These are phyloP conservation scores for Globisporangium apiculatum DNA, from an alignment of 352 stramenopile genomes.

Conservation along the genomic window DNA sequence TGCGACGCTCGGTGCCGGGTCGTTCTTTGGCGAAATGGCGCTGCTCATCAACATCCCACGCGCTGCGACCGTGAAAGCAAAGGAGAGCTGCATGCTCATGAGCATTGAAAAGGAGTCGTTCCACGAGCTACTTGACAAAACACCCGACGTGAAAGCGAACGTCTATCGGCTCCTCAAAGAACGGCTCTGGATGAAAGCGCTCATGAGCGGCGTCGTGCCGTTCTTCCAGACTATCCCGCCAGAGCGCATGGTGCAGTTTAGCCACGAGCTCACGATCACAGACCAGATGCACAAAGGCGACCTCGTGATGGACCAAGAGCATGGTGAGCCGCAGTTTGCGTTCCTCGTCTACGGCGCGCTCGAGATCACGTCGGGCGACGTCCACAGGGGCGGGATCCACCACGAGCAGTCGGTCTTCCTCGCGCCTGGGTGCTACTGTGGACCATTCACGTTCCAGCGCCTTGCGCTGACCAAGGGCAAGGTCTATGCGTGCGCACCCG, in stretches of 20 bases:
- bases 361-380: constrained; percentile 45
- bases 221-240: constrained; percentile 56
- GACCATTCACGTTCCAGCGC: constrained; percentile 64
- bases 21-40: constrained; percentile 81
- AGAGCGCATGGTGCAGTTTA: constrained; percentile 47
- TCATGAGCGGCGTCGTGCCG: constrained; percentile 65
- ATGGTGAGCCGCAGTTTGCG: constrained; percentile 30
- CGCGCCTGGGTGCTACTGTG: constrained; percentile 62
- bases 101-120: constrained; percentile 75
- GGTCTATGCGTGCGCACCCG: constrained; percentile 39
- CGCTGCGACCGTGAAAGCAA: constrained; percentile 53
- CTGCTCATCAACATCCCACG: constrained; percentile 73
- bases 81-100: constrained; percentile 74
- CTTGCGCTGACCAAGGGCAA: constrained; percentile 42
- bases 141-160: constrained; percentile 38
- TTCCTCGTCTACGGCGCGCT: constrained; percentile 67
- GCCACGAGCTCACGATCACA: constrained; percentile 53
- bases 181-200: constrained; percentile 54
- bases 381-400: constrained; percentile 17
- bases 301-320: constrained; percentile 40
- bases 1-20: constrained; percentile 56
- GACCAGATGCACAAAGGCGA: constrained; percentile 58
- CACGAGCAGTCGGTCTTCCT: constrained; percentile 48
- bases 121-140: constrained; percentile 49
- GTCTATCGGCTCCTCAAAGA: constrained; percentile 64